These are phyloP conservation scores for Lathyrus oleraceus DNA, from an alignment of 306 rosid species.

Conservation along the genomic window DNA sequence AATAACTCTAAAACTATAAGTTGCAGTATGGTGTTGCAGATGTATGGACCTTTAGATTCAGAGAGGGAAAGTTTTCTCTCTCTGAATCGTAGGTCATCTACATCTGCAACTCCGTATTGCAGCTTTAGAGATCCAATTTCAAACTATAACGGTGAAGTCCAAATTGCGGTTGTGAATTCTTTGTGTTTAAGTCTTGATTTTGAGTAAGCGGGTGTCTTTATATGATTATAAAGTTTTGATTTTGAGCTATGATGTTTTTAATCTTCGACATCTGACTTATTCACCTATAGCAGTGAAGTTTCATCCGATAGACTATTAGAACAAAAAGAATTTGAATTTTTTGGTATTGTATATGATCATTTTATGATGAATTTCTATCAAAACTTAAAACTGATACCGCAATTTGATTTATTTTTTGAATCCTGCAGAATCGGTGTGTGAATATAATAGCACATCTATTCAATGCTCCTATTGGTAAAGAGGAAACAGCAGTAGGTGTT, in stretches of 20 bases:
- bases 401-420: slow-evolving; percentile 15
- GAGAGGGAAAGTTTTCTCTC: neutral
- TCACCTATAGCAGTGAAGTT: too few relatives aligned
- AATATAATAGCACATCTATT: slow-evolving; percentile 81
- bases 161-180: neutral
- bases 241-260: too few relatives aligned
- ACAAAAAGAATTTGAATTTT: slow-evolving; percentile 14
- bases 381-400: neutral
- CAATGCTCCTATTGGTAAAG: slow-evolving; percentile 70
- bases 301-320: too few relatives aligned
- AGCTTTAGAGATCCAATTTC: neutral
- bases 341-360: slow-evolving; percentile 12
- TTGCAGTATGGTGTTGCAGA: neutral
- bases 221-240: neutral
- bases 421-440: slow-evolving; percentile 84
- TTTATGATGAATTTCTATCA: slow-evolving; percentile 2
- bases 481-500: slow-evolving; percentile 71
- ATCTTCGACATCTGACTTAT: too few relatives aligned
- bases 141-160: neutral
- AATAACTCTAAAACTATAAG: neutral
- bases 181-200: neutral
- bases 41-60: neutral
- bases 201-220: neutral
- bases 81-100: neutral
- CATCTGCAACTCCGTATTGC: neutral